A percentile compares a stretch with the other conserved stretches of the same genome.
Evolutionary conservation across 306 rosid species (phyloP).

Genomic region (Canavalia ensiformis): DNA sequence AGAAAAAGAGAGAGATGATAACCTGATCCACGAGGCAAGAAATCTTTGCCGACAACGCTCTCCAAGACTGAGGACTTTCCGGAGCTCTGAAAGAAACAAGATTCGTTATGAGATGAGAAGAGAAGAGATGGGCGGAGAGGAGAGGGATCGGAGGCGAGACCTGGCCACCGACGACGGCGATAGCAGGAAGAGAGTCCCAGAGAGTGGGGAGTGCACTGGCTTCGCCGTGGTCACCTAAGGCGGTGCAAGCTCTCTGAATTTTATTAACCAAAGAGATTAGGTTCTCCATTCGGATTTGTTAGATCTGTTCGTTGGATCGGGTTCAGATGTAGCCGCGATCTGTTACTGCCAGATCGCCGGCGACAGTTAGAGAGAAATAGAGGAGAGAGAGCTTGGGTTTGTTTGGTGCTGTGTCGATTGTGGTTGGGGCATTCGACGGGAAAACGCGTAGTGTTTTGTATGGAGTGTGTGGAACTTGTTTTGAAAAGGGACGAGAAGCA

Average conservation of each 20-base stretch:
- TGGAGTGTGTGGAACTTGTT: conserved; percentile 36
- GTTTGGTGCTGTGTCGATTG: conserved; percentile 43
- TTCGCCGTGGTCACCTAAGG: conserved; percentile 95
- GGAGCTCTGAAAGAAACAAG: conserved; percentile 69
- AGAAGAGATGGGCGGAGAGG: conserved; percentile 18
- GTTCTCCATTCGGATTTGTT: conserved; percentile 70
- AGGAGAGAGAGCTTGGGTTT: background rate
- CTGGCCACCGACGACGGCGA: conserved; percentile 99
- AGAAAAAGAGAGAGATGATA: background rate
- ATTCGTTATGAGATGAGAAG: background rate
- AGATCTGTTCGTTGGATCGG: conserved; percentile 36
- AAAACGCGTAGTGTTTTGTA: conserved; percentile 38
- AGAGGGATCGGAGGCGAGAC: conserved; percentile 55
- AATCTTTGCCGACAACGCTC: conserved; percentile 97
- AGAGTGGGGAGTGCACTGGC: conserved; percentile 89
- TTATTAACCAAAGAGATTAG: conserved; percentile 87
- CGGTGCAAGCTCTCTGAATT: conserved; percentile 97
- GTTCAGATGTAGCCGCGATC: conserved; percentile 24
- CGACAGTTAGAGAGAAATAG: conserved; percentile 34
- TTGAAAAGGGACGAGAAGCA: conserved; percentile 30
- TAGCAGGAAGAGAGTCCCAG: conserved; percentile 95
- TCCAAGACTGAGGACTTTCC: conserved; percentile 96
- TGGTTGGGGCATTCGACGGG: conserved; percentile 23
- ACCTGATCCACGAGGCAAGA: conserved; percentile 99
- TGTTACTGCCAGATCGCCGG: conserved; percentile 10